These are phyloP conservation scores for Rhizophora mangle DNA, from an alignment of 345 rosid species.

Conservation along the genomic window DNA sequence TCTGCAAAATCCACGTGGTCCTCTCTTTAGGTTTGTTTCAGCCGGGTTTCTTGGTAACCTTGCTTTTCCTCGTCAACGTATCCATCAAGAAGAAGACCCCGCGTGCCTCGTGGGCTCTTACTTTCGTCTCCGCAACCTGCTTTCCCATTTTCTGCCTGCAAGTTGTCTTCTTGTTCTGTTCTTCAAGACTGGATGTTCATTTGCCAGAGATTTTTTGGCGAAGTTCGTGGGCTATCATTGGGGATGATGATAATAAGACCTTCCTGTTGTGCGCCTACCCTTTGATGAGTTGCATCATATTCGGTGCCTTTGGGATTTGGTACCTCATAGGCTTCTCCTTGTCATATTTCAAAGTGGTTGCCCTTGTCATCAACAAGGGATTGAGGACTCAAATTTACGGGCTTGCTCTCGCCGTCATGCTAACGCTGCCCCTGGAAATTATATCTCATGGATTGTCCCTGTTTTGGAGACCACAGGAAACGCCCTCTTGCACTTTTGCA, in stretches of 20 bases:
- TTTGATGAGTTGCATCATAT: constrained; percentile 38
- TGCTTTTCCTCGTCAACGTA: constrained; percentile 52
- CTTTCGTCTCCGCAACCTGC: constrained; percentile 39
- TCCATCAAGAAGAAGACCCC: constrained; percentile 47
- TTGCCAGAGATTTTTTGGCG: constrained; percentile 29
- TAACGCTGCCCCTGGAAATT: constrained; percentile 36
- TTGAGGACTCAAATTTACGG: constrained; percentile 39
- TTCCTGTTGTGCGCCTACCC: constrained; percentile 52
- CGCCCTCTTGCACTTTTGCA: constrained; percentile 9
- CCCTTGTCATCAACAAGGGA: constrained; percentile 57
- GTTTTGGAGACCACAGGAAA: constrained; percentile 37
- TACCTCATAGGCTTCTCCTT: constrained; percentile 37
- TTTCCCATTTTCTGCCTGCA: constrained; percentile 50
- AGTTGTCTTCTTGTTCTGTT: constrained; percentile 24
- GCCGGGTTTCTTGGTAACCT: constrained; percentile 54
- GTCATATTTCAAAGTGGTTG: constrained; percentile 44
- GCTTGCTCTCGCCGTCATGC: constrained; percentile 33
- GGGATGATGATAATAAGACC: constrained; percentile 14
- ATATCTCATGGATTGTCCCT: constrained; percentile 28
- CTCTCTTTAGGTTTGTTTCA: constrained; percentile 57
- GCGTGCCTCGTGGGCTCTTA: constrained; percentile 29
- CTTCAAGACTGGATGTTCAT: not conserved
- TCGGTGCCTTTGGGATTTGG: constrained; percentile 40
- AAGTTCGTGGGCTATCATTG: constrained; percentile 19
- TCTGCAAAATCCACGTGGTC: constrained; percentile 45